phyloP scores from a whole-genome alignment of 2,329 filamentous ascomycete species.

The Didymellaceae sp. region DNA sequence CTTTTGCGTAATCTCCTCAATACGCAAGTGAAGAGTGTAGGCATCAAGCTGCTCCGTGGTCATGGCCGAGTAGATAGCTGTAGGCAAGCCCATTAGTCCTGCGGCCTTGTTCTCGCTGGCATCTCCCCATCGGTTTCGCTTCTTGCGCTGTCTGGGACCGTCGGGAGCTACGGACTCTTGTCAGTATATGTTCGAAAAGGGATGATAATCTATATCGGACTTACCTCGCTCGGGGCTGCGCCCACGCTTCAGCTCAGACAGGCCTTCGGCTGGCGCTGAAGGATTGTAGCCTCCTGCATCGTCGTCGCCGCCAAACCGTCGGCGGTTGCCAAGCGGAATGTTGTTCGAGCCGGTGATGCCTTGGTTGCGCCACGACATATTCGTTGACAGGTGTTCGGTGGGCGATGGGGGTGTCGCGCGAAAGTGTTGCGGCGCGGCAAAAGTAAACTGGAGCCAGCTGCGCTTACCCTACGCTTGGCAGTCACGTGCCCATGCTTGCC shows the following conservation, averaged over 20 bases:
- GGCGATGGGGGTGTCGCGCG: conserved; percentile 20
- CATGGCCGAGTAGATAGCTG: conserved; percentile 96
- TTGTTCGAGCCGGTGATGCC: conserved; percentile 99
- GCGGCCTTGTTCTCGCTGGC: conserved; percentile 98
- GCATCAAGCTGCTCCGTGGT: conserved; percentile 98
- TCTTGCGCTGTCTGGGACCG: conserved; percentile 89
- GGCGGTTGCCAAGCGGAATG: conserved; percentile 85
- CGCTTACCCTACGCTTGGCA: background rate
- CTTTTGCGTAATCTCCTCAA: conserved; percentile 99
- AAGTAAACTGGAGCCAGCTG: conserved; percentile 2
- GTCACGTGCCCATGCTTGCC: conserved; percentile 1
- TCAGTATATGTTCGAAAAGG: conserved; percentile 16
- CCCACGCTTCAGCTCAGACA: conserved; percentile 76
- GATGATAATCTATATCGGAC: conserved; percentile 46
- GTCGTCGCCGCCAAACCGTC: conserved; percentile 74
- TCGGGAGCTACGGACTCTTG: conserved; percentile 57
- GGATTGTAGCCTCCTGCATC: conserved; percentile 55
- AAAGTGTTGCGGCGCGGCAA: conserved; percentile 11
- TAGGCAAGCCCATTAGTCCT: conserved; percentile 95
- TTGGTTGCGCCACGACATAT: conserved; percentile 70
- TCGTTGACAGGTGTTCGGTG: conserved; percentile 26
- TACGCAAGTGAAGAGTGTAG: conserved; percentile 93
- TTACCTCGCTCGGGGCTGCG: conserved; percentile 85
- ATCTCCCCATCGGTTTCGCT: conserved; percentile 98
- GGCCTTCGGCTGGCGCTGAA: conserved; percentile 53